Conservation (phyloP, 257 asterid species). For the Solanum chilense region DNA sequence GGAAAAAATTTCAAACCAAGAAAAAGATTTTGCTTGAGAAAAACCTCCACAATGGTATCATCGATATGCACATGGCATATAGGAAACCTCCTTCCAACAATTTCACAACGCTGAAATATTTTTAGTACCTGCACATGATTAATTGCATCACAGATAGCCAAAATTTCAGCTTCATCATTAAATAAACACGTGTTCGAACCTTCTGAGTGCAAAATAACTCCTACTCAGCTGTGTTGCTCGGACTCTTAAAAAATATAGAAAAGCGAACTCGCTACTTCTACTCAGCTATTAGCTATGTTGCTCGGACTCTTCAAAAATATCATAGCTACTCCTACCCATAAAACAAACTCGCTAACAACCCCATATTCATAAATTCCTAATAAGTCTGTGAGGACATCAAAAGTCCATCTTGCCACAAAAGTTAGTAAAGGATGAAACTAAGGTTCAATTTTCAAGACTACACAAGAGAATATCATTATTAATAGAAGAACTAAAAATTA, state of each 20-base stretch:
- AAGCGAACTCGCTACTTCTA: neutral
- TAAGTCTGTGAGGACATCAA: neutral
- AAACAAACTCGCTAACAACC: neutral
- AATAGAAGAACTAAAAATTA: neutral
- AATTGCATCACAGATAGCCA: neutral
- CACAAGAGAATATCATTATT: neutral
- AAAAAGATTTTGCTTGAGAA: neutral
- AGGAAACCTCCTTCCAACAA: slow-evolving; percentile 20
- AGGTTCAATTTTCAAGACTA: neutral
- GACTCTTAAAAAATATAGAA: neutral
- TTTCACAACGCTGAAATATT: slow-evolving; percentile 9
- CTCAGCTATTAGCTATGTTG: neutral
- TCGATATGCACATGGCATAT: slow-evolving; percentile 20
- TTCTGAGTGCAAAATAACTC: neutral
- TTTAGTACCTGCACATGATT: slow-evolving; percentile 10
- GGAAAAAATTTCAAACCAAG: neutral
- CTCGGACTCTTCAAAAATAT: neutral
- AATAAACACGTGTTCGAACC: neutral
- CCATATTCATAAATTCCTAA: neutral
- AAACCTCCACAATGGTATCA: slow-evolving; percentile 14
- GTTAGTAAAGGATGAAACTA: neutral
- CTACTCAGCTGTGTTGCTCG: neutral
- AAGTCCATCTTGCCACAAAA: neutral
- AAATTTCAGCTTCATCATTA: neutral
- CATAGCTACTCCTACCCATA: neutral